Percentiles rank a stretch among this genome's conserved stretches.
phyloP scores from a whole-genome alignment of 2,329 filamentous ascomycete genomes.

The Ceratocystis colombiana region DNA sequence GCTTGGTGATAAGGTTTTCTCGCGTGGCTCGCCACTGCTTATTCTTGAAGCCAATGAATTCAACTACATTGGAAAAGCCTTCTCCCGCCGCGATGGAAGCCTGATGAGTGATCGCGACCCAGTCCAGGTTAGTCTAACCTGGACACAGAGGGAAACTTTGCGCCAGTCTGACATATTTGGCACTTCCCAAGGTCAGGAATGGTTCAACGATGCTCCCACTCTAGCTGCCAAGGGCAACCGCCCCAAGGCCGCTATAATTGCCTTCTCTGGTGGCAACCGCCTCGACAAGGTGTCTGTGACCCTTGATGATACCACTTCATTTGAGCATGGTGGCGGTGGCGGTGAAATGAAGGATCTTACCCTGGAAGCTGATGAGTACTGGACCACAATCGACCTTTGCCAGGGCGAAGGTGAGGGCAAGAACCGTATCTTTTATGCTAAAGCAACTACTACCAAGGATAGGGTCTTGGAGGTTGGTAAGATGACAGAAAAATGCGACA shows the following conservation, averaged over 20 bases:
- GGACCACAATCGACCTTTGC: conserved; percentile 42
- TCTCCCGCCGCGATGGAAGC: conserved; percentile 47
- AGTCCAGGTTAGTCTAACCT: conserved; percentile 44
- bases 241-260: conserved; percentile 35
- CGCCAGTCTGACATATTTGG: conserved; percentile 41
- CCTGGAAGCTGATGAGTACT: conserved; percentile 39
- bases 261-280: conserved; percentile 40
- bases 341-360: conserved; percentile 38
- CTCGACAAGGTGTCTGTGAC: conserved; percentile 43
- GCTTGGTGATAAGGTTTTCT: conserved; percentile 57
- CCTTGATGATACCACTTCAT: conserved; percentile 39
- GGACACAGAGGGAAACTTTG: conserved; percentile 34
- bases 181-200: conserved; percentile 39
- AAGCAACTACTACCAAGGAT: conserved; percentile 42
- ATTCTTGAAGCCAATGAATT: conserved; percentile 41
- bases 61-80: conserved; percentile 46
- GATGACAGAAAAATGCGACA: conserved; percentile 39
- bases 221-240: conserved; percentile 32
- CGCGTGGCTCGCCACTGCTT: conserved; percentile 42
- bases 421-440: conserved; percentile 47
- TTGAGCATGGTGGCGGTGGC: conserved; percentile 46
- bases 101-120: conserved; percentile 57
- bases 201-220: conserved; percentile 46
- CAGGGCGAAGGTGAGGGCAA: conserved; percentile 37
- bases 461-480: conserved; percentile 39